Conservation (phyloP, 2,329 filamentous ascomycete species). For the Calonectria pseudoreteaudii region DNA sequence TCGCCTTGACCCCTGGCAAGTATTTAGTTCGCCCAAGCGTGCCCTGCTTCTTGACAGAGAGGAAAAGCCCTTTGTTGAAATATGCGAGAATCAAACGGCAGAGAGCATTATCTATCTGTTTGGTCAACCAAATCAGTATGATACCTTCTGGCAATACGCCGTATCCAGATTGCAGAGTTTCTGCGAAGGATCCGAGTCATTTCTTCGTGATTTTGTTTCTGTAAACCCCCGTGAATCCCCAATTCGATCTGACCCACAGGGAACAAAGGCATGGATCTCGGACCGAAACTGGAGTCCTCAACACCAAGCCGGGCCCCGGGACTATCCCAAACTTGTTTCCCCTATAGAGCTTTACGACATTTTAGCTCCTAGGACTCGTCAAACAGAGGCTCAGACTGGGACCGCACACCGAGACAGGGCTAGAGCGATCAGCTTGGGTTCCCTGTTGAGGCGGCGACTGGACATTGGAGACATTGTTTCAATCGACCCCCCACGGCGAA, state of each 20-base stretch:
- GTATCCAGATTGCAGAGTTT: background rate
- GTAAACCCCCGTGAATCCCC: background rate
- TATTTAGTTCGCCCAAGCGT: background rate
- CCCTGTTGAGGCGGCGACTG: no score
- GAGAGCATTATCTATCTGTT: background rate
- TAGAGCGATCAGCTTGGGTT: no score
- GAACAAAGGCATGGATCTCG: slow-evolving; percentile 12
- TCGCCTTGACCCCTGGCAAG: slow-evolving; percentile 4
- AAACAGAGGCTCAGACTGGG: background rate
- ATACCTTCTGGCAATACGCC: background rate
- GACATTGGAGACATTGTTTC: no score
- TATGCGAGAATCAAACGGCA: background rate
- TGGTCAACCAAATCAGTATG: background rate
- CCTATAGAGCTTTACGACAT: background rate
- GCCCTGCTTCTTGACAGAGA: background rate
- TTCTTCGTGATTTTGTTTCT: background rate
- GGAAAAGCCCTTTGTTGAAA: background rate
- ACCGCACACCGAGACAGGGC: background rate
- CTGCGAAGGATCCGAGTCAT: background rate
- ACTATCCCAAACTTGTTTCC: background rate
- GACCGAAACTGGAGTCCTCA: background rate
- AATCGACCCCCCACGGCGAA: background rate
- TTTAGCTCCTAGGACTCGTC: background rate
- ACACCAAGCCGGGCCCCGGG: no score
- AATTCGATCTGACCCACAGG: background rate